Evolutionary conservation across 805 yeast species (phyloP), one percentile per base, ranked within the genome.

Genomic region (Candida sithepensis): DNA sequence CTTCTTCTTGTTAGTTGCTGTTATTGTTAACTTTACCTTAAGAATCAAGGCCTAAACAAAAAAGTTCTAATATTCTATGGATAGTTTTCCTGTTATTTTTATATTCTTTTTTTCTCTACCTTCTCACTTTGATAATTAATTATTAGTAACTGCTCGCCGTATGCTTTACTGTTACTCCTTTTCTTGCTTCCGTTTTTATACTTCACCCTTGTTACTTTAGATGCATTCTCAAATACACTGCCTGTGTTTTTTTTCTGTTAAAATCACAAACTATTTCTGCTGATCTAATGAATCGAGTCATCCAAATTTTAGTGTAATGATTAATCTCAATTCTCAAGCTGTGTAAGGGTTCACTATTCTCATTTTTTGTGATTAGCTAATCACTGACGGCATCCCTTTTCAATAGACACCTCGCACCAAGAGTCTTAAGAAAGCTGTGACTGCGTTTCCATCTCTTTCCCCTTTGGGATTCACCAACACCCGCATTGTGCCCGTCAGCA

Each of bases 1-100:
- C 72, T 77, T 92, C 74, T 94, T 94, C 73, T 76, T 94, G 61
- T 75, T 94, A 54, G 81, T 90, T 42, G 97, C 99, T 1, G 97
- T 94, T 44, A 85, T 94, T 40, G 88, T 94, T 56, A 94, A 94
- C 74, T 94, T 94, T 64, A 73, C 90, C 30, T 74, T 94, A 65
- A 86, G 98, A 70, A 81, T 86, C 55, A 74, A 80, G 53, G 79
- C 82, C 24, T 79, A 56, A 57, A 20, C 16, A 37, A 32, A 26
- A 26, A 26, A 8, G 12, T 26, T 26, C 12, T 26, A 26, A 26
- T 26, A 26, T 26, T n/a, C n/a, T n/a, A n/a, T n/a, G n/a, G n/a
- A n/a, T n/a, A n/a, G n/a, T 41, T 7, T 19, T 19, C 13, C 22
- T 21, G 22, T 2, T 19, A 4, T 19, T 19, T 5, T 41, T 13